Evolutionary conservation across 495 filamentous ascomycete genomes (phyloP), one percentile per base, ranked within the genome.

Genomic region (Penicillium waksmanii): DNA sequence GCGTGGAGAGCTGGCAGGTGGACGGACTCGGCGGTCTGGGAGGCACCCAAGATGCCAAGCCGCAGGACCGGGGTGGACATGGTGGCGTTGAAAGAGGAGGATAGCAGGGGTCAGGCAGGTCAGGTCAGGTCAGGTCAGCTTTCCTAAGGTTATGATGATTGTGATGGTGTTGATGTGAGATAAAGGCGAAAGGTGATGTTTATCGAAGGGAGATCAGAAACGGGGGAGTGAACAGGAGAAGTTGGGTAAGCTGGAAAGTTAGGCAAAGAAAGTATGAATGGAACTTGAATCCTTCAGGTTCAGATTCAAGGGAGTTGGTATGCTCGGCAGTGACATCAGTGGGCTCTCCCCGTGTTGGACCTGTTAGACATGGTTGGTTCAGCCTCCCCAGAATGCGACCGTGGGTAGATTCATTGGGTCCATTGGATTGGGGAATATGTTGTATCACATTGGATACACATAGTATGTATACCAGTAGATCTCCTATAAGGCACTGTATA

Each of bases 41-140:
- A 58, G 23, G 70, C 66, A 51, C 82, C 78, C 38, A 85, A 68
- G 49, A 85, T 76, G 25, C 82, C 82, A 23, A 84, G 66, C 25
- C 63, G 66, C 34, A 78, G 62, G 54, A 61, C 35, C 23, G 59
- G 57, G 55, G 65, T 63, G 5, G 63, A 58, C 65, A 71, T 73
- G 17, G 17, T 56, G 49, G 43, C 17, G 25, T 34, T 60, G 46
- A 33, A 17, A 2, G 8, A 43, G 35, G 35, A 11, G 2, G 35
- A 17, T 10, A 43, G 13, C n/a, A 44, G 42, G 42, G 42, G n/a
- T 43, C 5, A 13, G 8, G 8, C 35, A 1, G 8, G 35, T 36
- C 5, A 25, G 25, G 5, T 25, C 25, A 25, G 25, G 5, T 25
- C 25, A 31, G 27, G 8, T 4, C 27, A 31, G 27, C 6, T 31